These are phyloP conservation scores for Fusarium sp. DNA, from an alignment of 2,329 filamentous ascomycete genomes.

Conservation along the genomic window DNA sequence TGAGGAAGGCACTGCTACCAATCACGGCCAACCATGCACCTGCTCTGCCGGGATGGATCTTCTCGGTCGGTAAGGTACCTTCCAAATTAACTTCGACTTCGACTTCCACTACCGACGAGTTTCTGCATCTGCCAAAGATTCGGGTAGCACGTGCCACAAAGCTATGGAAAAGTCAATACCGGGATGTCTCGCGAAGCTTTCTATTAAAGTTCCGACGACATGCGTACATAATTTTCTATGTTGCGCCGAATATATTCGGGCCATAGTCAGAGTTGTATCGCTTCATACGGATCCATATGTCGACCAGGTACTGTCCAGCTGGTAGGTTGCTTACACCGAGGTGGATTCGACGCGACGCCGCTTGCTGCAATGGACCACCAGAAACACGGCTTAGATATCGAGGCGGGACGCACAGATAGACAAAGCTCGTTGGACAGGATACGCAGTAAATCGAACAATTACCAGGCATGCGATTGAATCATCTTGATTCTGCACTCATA, in stretches of 20 bases:
- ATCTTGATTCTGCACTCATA: conserved; percentile 2
- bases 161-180: not conserved
- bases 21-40: not conserved
- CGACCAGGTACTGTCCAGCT: not conserved
- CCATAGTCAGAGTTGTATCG: not conserved
- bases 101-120: not conserved
- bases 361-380: conserved; percentile 2
- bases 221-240: not conserved
- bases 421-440: not conserved
- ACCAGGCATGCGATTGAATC: not conserved
- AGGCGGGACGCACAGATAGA: not conserved
- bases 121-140: conserved; percentile 5
- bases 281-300: not conserved
- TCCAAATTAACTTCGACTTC: conserved; percentile 2
- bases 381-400: conserved; percentile 6
- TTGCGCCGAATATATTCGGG: conserved; percentile 3
- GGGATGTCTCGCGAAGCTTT: not conserved
- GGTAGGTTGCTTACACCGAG: conserved; percentile 6
- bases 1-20: conserved; percentile 2
- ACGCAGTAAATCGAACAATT: not conserved
- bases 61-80: not conserved
- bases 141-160: conserved; percentile 11
- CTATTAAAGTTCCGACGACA: not conserved
- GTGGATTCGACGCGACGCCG: conserved; percentile 9
- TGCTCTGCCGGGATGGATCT: not conserved